Percentiles rank a stretch among this genome's conserved stretches.
phyloP scores from a whole-genome alignment of 345 rosid species.

The Brassica carinata region DNA sequence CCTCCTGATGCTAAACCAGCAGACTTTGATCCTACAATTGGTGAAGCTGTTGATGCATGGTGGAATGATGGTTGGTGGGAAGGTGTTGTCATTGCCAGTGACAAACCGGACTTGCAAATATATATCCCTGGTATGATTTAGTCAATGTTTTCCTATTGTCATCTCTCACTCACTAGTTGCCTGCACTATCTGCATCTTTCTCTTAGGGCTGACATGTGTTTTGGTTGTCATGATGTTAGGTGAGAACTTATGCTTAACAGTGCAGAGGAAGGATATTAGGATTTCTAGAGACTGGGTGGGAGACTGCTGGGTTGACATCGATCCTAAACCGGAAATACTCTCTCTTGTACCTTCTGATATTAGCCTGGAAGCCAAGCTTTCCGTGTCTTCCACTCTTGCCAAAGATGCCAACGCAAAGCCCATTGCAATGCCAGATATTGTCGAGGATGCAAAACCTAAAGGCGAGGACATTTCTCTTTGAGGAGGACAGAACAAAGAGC shows the following conservation, averaged over 20 bases:
- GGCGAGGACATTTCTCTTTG: constrained; percentile 35
- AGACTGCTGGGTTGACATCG: constrained; percentile 71
- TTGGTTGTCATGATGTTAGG: constrained; percentile 51
- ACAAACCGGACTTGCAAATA: constrained; percentile 51
- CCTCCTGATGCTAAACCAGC: constrained; percentile 46
- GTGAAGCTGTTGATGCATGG: constrained; percentile 93
- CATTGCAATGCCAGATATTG: constrained; percentile 34
- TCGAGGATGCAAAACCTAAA: constrained; percentile 49
- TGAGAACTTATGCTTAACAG: constrained; percentile 61
- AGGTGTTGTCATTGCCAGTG: constrained; percentile 64
- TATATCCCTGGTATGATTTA: constrained; percentile 67
- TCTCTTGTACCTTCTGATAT: constrained; percentile 49
- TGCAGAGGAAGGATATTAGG: constrained; percentile 61
- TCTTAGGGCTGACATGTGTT: constrained; percentile 22
- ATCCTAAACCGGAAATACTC: constrained; percentile 60
- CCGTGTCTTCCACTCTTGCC: constrained; percentile 46
- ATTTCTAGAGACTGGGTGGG: constrained; percentile 84
- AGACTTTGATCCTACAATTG: constrained; percentile 47
- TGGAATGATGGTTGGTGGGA: constrained; percentile 99
- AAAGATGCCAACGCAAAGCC: constrained; percentile 46
- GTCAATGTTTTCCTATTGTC: not conserved
- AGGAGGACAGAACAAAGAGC: constrained; percentile 45
- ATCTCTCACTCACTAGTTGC: not conserved
- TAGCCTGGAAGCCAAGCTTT: constrained; percentile 51
- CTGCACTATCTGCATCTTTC: constrained; percentile 11